These are phyloP conservation scores for Xanthoceras sorbifolium DNA, from an alignment of 345 rosid genomes.

Conservation along the genomic window DNA sequence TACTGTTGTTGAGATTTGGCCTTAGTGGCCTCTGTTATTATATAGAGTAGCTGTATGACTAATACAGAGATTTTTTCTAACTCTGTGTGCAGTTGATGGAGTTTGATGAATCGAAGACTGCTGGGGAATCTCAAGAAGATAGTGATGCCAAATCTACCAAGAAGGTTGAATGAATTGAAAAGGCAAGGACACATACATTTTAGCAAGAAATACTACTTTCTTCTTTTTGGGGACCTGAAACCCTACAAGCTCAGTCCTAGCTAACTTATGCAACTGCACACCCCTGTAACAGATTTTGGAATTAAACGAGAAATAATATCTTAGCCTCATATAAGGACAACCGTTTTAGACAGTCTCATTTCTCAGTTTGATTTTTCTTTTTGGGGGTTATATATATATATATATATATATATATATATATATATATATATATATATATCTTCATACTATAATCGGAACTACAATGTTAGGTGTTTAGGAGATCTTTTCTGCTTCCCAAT, in stretches of 20 bases:
- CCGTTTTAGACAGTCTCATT: neutral
- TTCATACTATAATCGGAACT: neutral
- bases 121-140: slow-evolving; percentile 28
- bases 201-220: slow-evolving; percentile 16
- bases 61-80: neutral
- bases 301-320: slow-evolving; percentile 32
- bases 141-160: slow-evolving; percentile 38
- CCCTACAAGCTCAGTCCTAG: slow-evolving; percentile 10
- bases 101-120: slow-evolving; percentile 72
- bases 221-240: slow-evolving; percentile 10
- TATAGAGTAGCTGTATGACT: neutral
- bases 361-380: neutral
- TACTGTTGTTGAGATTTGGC: neutral
- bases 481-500: neutral
- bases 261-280: slow-evolving; percentile 38
- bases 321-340: slow-evolving; percentile 1
- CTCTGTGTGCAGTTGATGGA: slow-evolving; percentile 71
- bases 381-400: neutral
- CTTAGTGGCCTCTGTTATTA: neutral
- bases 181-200: slow-evolving; percentile 11
- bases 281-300: slow-evolving; percentile 43
- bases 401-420: no score
- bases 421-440: neutral
- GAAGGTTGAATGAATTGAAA: slow-evolving; percentile 42
- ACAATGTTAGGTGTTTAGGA: neutral